These are phyloP conservation scores for Verticillium nubilum DNA, from an alignment of 2,329 filamentous ascomycete genomes.

Conservation along the genomic window DNA sequence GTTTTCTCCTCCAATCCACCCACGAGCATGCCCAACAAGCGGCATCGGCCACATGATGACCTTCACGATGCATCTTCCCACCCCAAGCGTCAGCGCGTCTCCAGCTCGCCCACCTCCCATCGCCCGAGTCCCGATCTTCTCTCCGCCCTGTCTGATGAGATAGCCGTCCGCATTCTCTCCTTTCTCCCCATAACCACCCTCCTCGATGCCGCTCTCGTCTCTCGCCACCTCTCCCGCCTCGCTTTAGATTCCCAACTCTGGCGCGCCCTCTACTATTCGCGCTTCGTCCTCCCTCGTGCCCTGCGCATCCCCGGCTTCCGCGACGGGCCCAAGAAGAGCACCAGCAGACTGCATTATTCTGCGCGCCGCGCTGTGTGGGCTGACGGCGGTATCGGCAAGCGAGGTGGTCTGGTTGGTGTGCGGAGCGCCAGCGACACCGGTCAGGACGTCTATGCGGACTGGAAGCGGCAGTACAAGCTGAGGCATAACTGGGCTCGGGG, in stretches of 20 bases:
- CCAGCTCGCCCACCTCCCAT: neutral
- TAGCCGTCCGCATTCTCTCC: constrained; percentile 78
- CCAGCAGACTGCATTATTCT: constrained; percentile 37
- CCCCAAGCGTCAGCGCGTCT: neutral
- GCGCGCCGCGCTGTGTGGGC: constrained; percentile 38
- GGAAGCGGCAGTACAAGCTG: constrained; percentile 85
- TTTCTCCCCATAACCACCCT: constrained; percentile 67
- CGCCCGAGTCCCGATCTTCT: constrained; percentile 28
- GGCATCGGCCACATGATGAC: neutral
- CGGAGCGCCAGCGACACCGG: constrained; percentile 48
- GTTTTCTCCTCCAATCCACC: neutral
- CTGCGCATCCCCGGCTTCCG: constrained; percentile 66
- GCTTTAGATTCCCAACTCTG: constrained; percentile 82
- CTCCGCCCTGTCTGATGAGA: constrained; percentile 76
- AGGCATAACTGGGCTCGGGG: constrained; percentile 88
- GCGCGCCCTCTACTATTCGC: constrained; percentile 82
- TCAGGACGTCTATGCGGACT: constrained; percentile 59
- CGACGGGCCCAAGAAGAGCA: constrained; percentile 23
- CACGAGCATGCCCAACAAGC: neutral
- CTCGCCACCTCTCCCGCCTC: constrained; percentile 66
- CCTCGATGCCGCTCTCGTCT: constrained; percentile 59
- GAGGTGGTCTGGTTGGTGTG: constrained; percentile 45
- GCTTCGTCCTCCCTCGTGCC: constrained; percentile 79
- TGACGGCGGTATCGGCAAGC: constrained; percentile 31
- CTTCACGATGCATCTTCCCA: neutral